Conservation (phyloP, 306 rosid genomes). For the Betula pendula region DNA sequence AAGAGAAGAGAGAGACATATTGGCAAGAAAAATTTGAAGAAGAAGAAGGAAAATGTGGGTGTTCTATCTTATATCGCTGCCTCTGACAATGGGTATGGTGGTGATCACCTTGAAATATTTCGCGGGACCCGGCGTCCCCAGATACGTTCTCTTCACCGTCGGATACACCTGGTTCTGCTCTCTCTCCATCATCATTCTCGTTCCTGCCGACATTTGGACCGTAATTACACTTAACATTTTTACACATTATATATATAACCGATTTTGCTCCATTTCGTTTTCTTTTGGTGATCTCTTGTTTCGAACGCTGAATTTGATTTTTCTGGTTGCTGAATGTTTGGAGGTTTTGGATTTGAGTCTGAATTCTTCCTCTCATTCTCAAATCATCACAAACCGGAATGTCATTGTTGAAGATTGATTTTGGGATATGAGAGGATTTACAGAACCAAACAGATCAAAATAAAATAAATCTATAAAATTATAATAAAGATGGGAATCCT, state of each 20-base stretch:
- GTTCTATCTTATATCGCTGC: constrained; percentile 88
- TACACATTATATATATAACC: background rate
- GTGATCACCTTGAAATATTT: constrained; percentile 70
- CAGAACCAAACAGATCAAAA: too few relatives aligned
- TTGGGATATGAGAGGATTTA: too few relatives aligned
- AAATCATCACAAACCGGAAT: too few relatives aligned
- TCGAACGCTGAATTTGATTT: background rate
- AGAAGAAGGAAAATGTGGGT: constrained; percentile 69
- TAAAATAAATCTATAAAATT: too few relatives aligned
- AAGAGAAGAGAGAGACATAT: background rate
- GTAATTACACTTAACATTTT: constrained; percentile 35
- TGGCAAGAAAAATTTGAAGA: background rate
- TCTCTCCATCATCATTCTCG: constrained; percentile 90
- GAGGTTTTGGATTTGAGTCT: background rate
- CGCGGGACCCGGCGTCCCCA: constrained; percentile 86
- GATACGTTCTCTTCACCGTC: constrained; percentile 85
- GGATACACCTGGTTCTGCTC: constrained; percentile 97
- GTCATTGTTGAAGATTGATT: too few relatives aligned
- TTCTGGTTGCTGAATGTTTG: background rate
- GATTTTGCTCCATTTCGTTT: background rate
- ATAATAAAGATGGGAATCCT: too few relatives aligned
- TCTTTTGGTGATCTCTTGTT: background rate
- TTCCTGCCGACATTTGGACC: constrained; percentile 97
- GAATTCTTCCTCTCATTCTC: background rate
- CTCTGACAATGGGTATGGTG: constrained; percentile 88